Evolutionary conservation across 306 rosid genomes (phyloP).

Genomic region (Glycyrrhiza uralensis): DNA sequence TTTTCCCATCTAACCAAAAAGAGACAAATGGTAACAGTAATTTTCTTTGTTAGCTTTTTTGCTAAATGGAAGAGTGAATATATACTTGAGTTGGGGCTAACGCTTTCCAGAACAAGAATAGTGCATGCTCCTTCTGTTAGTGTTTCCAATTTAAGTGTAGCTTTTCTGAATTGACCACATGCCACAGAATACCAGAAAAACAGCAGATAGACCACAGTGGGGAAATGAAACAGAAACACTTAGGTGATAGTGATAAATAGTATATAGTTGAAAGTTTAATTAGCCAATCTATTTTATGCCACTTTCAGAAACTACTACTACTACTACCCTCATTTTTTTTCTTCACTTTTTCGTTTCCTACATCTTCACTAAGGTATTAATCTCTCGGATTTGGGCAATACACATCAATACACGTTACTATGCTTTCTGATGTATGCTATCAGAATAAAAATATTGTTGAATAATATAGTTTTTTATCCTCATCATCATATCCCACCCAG

Average conservation of each 20-base stretch:
- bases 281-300: not conserved
- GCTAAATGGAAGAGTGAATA: slow-evolving; percentile 3
- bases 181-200: not conserved
- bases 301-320: not conserved
- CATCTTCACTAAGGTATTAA: not conserved
- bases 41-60: not conserved
- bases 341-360: too few species aligned
- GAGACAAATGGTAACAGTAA: not conserved
- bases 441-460: not conserved
- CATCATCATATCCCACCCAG: not conserved
- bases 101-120: not conserved
- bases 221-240: not conserved
- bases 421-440: not conserved
- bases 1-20: not conserved
- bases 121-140: not conserved
- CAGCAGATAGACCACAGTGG: not conserved
- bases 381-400: not conserved
- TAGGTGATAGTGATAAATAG: not conserved
- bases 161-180: not conserved
- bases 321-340: too few species aligned
- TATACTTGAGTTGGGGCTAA: not conserved
- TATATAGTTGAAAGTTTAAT: not conserved
- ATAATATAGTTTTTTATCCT: not conserved
- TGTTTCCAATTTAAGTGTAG: not conserved
- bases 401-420: not conserved